Conservation (phyloP, 177 flowering plant species). For the Vitis hybrid region DNA sequence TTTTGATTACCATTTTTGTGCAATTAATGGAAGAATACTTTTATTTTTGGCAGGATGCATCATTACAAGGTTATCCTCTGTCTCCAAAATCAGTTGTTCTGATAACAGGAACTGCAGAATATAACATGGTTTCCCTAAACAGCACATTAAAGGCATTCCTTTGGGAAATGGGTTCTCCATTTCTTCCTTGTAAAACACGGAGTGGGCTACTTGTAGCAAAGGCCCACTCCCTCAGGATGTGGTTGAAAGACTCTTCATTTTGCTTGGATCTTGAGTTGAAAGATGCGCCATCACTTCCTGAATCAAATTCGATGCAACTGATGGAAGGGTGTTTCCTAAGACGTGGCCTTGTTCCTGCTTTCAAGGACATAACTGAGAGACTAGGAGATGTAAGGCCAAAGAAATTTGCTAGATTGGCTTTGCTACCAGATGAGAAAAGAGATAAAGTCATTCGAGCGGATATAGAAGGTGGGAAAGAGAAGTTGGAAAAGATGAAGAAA, state of each 20-base stretch:
- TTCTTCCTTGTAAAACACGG: constrained; percentile 82
- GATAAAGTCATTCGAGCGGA: constrained; percentile 72
- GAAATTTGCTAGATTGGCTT: constrained; percentile 84
- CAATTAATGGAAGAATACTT: not conserved
- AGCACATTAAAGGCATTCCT: constrained; percentile 81
- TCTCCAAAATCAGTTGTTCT: constrained; percentile 92
- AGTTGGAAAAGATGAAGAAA: constrained; percentile 61
- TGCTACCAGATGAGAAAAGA: constrained; percentile 72
- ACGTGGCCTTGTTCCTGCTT: constrained; percentile 88
- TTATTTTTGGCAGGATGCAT: constrained; percentile 72
- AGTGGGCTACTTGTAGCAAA: constrained; percentile 84
- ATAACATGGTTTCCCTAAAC: constrained; percentile 79
- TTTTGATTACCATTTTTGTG: not conserved
- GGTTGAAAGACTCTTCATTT: constrained; percentile 97
- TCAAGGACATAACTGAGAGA: constrained; percentile 67
- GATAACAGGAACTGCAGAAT: constrained; percentile 84
- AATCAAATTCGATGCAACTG: constrained; percentile 80
- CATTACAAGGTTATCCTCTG: constrained; percentile 81
- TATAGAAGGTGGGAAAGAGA: constrained; percentile 68
- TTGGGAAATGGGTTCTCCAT: constrained; percentile 99
- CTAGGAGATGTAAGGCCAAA: constrained; percentile 84
- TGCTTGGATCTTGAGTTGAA: constrained; percentile 93
- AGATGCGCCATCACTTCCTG: constrained; percentile 69
- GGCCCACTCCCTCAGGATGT: constrained; percentile 89
- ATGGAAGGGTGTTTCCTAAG: constrained; percentile 84